phyloP scores from a whole-genome alignment of 176 grass and related monocot genomes.

The Elaeis guineensis region DNA sequence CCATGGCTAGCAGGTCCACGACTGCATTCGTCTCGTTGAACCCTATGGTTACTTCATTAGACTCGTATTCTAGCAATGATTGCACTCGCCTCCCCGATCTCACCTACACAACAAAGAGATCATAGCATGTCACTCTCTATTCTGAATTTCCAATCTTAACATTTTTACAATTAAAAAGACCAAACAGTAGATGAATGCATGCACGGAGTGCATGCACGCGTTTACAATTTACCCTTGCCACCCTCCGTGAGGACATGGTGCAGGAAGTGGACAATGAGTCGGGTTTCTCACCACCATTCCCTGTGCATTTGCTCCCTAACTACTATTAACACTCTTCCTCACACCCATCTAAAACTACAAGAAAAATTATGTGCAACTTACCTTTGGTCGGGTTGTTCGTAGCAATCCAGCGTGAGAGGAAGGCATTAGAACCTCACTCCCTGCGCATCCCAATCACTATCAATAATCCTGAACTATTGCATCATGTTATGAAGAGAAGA shows the following conservation, averaged over 20 bases:
- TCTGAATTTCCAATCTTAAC: too few species aligned
- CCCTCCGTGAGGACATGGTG: conserved; percentile 1
- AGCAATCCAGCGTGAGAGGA: background rate
- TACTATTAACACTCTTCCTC: too few species aligned
- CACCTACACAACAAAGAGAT: too few species aligned
- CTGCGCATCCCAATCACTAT: background rate
- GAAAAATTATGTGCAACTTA: background rate
- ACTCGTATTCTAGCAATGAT: conserved; percentile 18
- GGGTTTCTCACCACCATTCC: background rate
- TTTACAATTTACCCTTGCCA: background rate
- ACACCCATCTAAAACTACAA: too few species aligned
- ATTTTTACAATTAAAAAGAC: too few species aligned
- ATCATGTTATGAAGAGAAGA: too few species aligned
- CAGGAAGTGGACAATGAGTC: conserved; percentile 1
- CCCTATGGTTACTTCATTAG: conserved; percentile 8
- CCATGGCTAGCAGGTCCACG: conserved; percentile 26
- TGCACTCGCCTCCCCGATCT: background rate
- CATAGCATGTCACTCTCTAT: too few species aligned
- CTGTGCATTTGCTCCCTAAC: background rate
- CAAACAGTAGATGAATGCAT: too few species aligned
- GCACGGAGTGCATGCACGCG: background rate
- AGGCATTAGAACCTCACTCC: background rate
- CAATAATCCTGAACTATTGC: background rate
- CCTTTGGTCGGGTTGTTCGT: background rate
- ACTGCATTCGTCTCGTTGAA: conserved; percentile 14